These are phyloP conservation scores for Artemisia argyi DNA, from an alignment of 129 eudicot genomes.

Conservation along the genomic window DNA sequence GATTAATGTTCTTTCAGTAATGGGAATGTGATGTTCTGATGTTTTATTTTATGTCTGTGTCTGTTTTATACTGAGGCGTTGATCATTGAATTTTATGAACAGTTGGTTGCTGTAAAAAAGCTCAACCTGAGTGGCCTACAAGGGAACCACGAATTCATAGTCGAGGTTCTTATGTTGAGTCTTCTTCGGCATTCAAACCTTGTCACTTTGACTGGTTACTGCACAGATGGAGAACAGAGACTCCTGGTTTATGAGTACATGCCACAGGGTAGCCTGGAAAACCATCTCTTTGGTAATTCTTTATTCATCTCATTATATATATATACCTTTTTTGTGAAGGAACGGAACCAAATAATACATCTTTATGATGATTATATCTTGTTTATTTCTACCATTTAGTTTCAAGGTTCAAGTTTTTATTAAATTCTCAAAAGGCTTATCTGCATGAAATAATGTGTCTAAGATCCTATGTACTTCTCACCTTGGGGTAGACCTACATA, in stretches of 20 bases:
- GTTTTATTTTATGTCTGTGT: no score
- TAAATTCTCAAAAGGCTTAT: no score
- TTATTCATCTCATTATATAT: neutral
- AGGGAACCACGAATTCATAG: slow-evolving; percentile 82
- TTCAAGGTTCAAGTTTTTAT: no score
- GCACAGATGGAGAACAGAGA: slow-evolving; percentile 93
- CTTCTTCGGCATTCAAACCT: slow-evolving; percentile 82
- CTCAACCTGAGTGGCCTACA: slow-evolving; percentile 75
- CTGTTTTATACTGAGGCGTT: no score
- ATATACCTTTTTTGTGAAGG: neutral
- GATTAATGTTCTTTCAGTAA: no score
- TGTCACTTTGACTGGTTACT: slow-evolving; percentile 85
- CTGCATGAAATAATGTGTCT: no score
- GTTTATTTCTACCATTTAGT: no score
- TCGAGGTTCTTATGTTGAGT: slow-evolving; percentile 90
- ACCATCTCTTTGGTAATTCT: slow-evolving; percentile 81
- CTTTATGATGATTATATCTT: slow-evolving; percentile 1
- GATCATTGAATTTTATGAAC: no score
- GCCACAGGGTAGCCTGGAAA: slow-evolving; percentile 80
- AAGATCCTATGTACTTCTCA: no score
- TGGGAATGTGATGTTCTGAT: no score
- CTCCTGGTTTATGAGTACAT: no score
- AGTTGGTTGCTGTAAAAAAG: slow-evolving; percentile 83
- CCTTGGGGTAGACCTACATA: no score
- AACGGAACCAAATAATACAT: neutral